Base-by-base conservation (phyloP, 2,329 filamentous ascomycete genomes). In the Calonectria multiphialidica region DNA sequence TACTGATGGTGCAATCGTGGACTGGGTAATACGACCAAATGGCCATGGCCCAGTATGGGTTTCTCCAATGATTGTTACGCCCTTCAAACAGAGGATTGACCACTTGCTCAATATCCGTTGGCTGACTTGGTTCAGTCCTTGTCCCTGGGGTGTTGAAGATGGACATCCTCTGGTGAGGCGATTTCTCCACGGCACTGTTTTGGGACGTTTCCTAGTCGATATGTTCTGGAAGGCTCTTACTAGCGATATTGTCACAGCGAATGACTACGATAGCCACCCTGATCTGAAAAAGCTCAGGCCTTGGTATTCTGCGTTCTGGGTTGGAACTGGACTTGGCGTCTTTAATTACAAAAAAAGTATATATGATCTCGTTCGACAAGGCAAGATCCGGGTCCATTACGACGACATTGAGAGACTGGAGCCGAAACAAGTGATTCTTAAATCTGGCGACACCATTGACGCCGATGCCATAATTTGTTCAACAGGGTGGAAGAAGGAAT, bases 81-180 rank as follows among this genome's bases (percentile, higher is more conserved):
- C 91, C 0, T 79, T 92, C 53, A 90, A 90, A 80, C 87, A 86
- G 57, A 88, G 88, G 82, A 82, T 93, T 0, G 92, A 94, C 77
- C 88, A 90, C 74, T 83, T 94, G 0, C 64, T 80, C 0, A 77
- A 74, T 30, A 79, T 88, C 0, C 88, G 92, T 0, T 87, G 91
- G 72, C 82, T 93, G 74, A 90, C 88, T 0, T 93, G 90, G 88
- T 89, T 94, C 78, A 90, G 87, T 25, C 92, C 93, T 0, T 93
- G 91, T 74, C 87, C 91, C 2, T 94, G 91, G 90, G 91, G 90
- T 1, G 82, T 84, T 3, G 87, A 86, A 12, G 89, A 90, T 72
- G 90, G 89, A 0, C 89, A 83, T 61, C 84, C 86, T 8, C 81
- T 80, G 21, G 78, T 88, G 0, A 82, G 88, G 3, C 78, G 80